Base-by-base conservation (phyloP, 176 grass and related monocot genomes). In the Tuctoria greenei region DNA sequence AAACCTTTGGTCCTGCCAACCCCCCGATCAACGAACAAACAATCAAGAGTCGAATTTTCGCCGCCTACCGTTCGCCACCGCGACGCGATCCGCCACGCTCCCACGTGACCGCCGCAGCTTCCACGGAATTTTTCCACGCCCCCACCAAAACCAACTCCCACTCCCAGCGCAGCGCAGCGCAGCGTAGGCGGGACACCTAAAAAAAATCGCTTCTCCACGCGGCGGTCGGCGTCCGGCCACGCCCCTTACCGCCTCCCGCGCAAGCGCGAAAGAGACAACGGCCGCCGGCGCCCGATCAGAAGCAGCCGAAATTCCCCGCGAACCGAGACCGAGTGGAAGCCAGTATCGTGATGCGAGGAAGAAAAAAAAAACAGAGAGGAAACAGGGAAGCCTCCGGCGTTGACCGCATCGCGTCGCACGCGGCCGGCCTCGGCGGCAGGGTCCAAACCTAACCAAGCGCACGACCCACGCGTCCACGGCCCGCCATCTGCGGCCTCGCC, bases 401-500 rank as follows among this genome's bases (percentile, higher is more conserved):
- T 81, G 84, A 81, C 56, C 64, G 25, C 7, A 13, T 21, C 17
- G 2, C 47, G 12, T 34, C 27, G 45, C 61, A 6, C 28, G 17
- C 10, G 24, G 39, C 15, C 45, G 69, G 68, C 51, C 28, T 47
- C 38, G 25, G 14, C 71, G 14, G 61, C 51, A 8, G 17, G 35
- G 35, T 61, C 18, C 40, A n/a, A 7, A 12, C 45, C 31, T n/a
- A n/a, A n/a, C n/a, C n/a, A n/a, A n/a, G n/a, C n/a, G n/a, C n/a
- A n/a, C n/a, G n/a, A 52, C 14, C 8, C 47, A 1, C 64, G 8
- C 43, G 42, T 39, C 52, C 80, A 64, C 75, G 68, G 68, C 74
- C 73, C 86, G 81, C 81, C 81, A 66, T 84, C 66, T 76, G 81
- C 76, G 81, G 71, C 76, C 51, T 56, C 39, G n/a, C 26, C 41